Evolutionary conservation across 768 basidiomycete genomes (phyloP), one percentile per base, ranked within the genome.

Genomic region (Trichaptum fuscoviolaceum): DNA sequence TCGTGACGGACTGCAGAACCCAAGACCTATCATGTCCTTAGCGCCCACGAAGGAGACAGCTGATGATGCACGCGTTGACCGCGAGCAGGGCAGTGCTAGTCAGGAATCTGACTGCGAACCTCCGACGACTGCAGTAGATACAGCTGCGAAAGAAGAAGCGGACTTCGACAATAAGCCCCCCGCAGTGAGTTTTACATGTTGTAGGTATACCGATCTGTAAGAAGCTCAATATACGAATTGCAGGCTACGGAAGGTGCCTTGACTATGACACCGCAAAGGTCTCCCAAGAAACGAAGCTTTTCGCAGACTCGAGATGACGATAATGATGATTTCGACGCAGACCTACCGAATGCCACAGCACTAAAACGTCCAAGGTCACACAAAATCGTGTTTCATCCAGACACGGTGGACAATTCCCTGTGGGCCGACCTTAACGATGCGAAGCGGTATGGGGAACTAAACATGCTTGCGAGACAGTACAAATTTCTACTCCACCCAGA

Each of bases 371-470:
- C 42, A 15, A 52, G 42, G 42, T 23, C 57, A 36, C 34, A 18
- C 23, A 69, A 64, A 12, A 69, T 70, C 8, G 65, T 57, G 6
- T 70, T 70, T 42, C 70, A 68, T 59, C 71, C 70, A 5, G 67
- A 70, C 35, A 62, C 65, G 8, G 63, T 66, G 35, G 71, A 72
- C 30, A 69, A 72, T 25, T 62, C 70, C 15, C 35, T 62, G 7
- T 72, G 70, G 65, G 64, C 68, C 24, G 42, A 52, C 15, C 42
- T 52, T 20, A 52, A 52, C 42, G 42, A 52, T 12, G 42, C 42
- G 15, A 52, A 52, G 20, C 42, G 42, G 3, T 15, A 52, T 12
- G 42, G 42, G 10, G 42, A 52, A 20, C 10, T 12, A 52, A 12
- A 2, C 42, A 52, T 52, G 42, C 12, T 52, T 12, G 12, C 3